Percentiles rank a stretch among this genome's conserved stretches.
Conservation (phyloP, 805 yeast genomes). For the Hanseniaspora nectarophila region DNA sequence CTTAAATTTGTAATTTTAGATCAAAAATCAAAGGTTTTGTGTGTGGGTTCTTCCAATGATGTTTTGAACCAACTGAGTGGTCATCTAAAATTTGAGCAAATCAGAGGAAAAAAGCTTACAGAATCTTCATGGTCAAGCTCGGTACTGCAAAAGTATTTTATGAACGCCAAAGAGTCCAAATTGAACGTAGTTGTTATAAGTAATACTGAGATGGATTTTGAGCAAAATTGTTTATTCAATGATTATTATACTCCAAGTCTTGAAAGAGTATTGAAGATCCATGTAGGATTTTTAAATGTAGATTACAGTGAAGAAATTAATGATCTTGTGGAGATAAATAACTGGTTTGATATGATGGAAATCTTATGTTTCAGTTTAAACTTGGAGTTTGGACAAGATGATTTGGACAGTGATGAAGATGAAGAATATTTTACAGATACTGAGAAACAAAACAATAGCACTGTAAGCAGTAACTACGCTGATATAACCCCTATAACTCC, state of each 20-base stretch:
- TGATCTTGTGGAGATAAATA: constrained; percentile 25
- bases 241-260: neutral
- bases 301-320: constrained; percentile 25
- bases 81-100: constrained; percentile 1
- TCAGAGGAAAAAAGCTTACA: constrained; percentile 4
- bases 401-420: constrained; percentile 17
- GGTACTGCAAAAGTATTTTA: constrained; percentile 1
- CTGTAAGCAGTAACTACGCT: neutral
- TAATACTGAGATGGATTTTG: neutral
- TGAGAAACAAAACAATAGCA: neutral
- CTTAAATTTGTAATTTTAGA: constrained; percentile 1
- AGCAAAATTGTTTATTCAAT: neutral
- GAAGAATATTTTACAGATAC: neutral
- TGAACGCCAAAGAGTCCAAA: neutral
- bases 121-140: constrained; percentile 1
- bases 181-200: constrained; percentile 3
- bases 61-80: constrained; percentile 8
- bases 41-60: constrained; percentile 1
- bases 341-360: constrained; percentile 25
- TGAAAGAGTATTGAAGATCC: constrained; percentile 19
- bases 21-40: constrained; percentile 6
- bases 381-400: constrained; percentile 26
- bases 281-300: constrained; percentile 26
- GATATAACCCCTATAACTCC: neutral
- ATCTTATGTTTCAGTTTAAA: constrained; percentile 24